Evolutionary conservation across 2,329 filamentous ascomycete genomes (phyloP).

Genomic region (Fusarium mundagurra): DNA sequence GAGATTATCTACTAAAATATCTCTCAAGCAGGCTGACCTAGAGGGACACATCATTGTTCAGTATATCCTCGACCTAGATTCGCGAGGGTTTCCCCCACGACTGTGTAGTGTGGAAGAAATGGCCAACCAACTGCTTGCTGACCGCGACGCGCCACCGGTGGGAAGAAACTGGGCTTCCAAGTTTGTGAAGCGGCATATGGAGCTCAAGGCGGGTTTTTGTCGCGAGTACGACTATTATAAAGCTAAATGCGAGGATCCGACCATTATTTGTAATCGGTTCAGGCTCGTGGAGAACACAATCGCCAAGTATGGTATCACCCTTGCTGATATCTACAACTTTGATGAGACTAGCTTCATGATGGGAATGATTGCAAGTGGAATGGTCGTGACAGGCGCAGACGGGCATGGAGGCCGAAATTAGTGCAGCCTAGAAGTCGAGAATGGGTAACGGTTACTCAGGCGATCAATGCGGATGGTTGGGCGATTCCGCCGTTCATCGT

Average conservation of each 20-base stretch:
- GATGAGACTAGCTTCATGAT: no score
- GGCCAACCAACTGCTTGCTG: conserved; percentile 24
- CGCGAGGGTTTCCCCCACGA: background rate
- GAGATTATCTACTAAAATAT: background rate
- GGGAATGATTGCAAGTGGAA: no score
- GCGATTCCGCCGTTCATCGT: background rate
- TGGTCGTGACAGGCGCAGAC: background rate
- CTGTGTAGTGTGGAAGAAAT: conserved; percentile 38
- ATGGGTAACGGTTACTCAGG: background rate
- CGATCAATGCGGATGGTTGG: background rate
- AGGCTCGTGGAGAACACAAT: conserved; percentile 1
- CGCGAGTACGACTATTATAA: conserved; percentile 38
- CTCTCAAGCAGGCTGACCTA: background rate
- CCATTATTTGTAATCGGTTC: background rate
- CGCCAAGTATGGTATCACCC: conserved; percentile 17
- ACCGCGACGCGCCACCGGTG: conserved; percentile 31
- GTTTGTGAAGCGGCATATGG: conserved; percentile 42
- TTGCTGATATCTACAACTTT: no score
- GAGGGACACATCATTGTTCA: conserved; percentile 27
- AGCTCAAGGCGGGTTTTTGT: conserved; percentile 37
- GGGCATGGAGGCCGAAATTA: background rate
- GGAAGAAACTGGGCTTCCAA: conserved; percentile 38
- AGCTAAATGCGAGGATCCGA: conserved; percentile 7
- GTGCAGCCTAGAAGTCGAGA: background rate
- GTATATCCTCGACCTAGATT: conserved; percentile 40